phyloP scores from a whole-genome alignment of 148 eudicot genomes.

The Linanthus parryae region DNA sequence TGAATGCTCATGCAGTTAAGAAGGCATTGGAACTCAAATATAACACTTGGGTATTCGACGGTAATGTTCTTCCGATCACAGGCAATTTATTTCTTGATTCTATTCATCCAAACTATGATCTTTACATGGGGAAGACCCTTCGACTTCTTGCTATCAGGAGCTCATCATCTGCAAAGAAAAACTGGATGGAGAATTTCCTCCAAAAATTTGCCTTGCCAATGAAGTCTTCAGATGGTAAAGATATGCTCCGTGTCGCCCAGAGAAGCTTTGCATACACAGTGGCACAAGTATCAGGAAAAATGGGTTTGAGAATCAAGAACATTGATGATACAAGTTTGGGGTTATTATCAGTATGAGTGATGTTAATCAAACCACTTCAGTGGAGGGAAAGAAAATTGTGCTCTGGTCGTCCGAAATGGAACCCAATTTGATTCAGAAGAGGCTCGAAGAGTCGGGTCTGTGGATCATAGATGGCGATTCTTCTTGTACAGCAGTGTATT shows the following conservation, averaged over 20 bases:
- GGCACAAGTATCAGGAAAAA: slow-evolving; percentile 29
- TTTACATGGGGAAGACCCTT: slow-evolving; percentile 38
- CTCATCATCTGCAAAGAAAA: slow-evolving; percentile 37
- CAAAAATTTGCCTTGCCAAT: slow-evolving; percentile 14
- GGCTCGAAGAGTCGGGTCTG: slow-evolving; percentile 42
- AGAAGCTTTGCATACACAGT: slow-evolving; percentile 29
- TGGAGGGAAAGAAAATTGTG: slow-evolving; percentile 30
- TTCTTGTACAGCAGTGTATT: slow-evolving; percentile 72
- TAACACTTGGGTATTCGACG: slow-evolving; percentile 49
- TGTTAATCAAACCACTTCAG: slow-evolving; percentile 27
- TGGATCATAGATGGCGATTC: slow-evolving; percentile 69
- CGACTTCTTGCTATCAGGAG: slow-evolving; percentile 37
- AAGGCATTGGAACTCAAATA: slow-evolving; percentile 55
- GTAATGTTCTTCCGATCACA: slow-evolving; percentile 43
- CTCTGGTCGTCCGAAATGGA: slow-evolving; percentile 53
- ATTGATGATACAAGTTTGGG: slow-evolving; percentile 33
- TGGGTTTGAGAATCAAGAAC: slow-evolving; percentile 24
- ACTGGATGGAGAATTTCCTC: slow-evolving; percentile 42
- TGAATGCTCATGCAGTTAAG: slow-evolving; percentile 41
- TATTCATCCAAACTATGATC: slow-evolving; percentile 24
- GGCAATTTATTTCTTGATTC: slow-evolving; percentile 26
- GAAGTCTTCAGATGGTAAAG: slow-evolving; percentile 22
- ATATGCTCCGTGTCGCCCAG: slow-evolving; percentile 14
- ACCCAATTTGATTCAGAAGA: slow-evolving; percentile 30
- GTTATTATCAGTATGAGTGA: slow-evolving; percentile 23